Evolutionary conservation across 495 filamentous ascomycete genomes (phyloP).

Genomic region (Annulohypoxylon moriforme): DNA sequence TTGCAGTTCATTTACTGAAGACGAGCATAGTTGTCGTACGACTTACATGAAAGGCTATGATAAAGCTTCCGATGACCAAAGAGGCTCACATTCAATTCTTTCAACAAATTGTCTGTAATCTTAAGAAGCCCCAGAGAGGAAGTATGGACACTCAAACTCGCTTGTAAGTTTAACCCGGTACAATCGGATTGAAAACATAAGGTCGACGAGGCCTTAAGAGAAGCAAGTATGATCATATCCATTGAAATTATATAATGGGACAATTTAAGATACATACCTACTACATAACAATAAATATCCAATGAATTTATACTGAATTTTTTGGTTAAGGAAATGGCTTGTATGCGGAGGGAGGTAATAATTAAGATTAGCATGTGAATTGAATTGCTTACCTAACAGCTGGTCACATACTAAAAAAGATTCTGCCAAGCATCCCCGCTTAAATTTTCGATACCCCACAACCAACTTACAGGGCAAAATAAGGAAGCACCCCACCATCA

Average conservation of each 20-base stretch:
- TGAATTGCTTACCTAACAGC: neutral
- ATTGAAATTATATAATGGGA: neutral
- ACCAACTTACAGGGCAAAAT: slow-evolving; percentile 33
- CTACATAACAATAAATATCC: neutral
- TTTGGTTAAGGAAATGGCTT: too few relatives aligned
- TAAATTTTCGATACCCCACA: slow-evolving; percentile 47
- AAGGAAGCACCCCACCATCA: slow-evolving; percentile 38
- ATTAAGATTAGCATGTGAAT: neutral
- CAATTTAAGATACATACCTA: neutral
- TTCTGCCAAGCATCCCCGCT: slow-evolving; percentile 44
- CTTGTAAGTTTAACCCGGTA: slow-evolving; percentile 4
- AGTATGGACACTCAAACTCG: neutral
- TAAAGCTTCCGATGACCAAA: neutral
- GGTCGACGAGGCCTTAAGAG: neutral
- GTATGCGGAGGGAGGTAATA: too few relatives aligned
- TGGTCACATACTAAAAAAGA: neutral
- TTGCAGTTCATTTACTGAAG: neutral
- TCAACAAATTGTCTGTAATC: neutral
- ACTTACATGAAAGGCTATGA: neutral
- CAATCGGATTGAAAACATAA: neutral
- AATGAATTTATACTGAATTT: neutral
- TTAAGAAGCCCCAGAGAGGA: neutral
- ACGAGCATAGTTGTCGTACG: neutral
- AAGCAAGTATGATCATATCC: neutral
- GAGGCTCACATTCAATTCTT: neutral